Base-by-base conservation (phyloP, 345 rosid genomes). In the Populus nigra region DNA sequence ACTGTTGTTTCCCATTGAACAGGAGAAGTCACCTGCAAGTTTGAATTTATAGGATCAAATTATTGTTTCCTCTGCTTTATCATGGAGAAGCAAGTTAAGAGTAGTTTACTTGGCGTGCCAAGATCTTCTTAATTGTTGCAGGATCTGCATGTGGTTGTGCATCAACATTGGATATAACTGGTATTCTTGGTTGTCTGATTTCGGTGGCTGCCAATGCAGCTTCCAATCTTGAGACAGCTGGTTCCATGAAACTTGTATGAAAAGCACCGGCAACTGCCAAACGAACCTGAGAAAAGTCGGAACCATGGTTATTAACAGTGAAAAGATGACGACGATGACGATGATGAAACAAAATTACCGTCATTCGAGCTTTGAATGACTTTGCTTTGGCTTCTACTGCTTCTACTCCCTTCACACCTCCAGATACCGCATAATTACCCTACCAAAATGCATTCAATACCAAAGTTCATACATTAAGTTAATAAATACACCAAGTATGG, bases 1-100 rank as follows among this genome's bases (percentile, higher is more conserved):
- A 96, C 88, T 49, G 99, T 91, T 43, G 93, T 91, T 88, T 96
- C 99, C 99, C 99, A 92, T 82, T 92, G 98, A 78, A 96, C 99
- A n/a, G 98, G 98, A 78, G 97, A 94, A 45, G 97, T 94, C 73
- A 90, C 99, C 99, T 96, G 83, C n/a, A 18, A 49, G 69, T 69
- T 62, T 13, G 23, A 78, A 13, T n/a, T 29, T 63, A n/a, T 4
- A 2, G 5, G 55, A 38, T 45, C 76, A 43, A 31, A 71, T 74
- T 69, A 67, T 4, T 22, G 33, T 31, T 71, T 72, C 29, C 27
- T 10, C 6, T 33, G 18, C 71, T 68, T 36, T 17, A 27, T 36
- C 1, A 25, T 22, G 25, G n/a, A 45, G 18, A 68, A 72, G 71
- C 45, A 63, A 68, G 61, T 62, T 53, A 33, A 23, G 1, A 72